Evolutionary conservation across 176 grass and related monocot genomes (phyloP).

Genomic region (Juncus effusus): DNA sequence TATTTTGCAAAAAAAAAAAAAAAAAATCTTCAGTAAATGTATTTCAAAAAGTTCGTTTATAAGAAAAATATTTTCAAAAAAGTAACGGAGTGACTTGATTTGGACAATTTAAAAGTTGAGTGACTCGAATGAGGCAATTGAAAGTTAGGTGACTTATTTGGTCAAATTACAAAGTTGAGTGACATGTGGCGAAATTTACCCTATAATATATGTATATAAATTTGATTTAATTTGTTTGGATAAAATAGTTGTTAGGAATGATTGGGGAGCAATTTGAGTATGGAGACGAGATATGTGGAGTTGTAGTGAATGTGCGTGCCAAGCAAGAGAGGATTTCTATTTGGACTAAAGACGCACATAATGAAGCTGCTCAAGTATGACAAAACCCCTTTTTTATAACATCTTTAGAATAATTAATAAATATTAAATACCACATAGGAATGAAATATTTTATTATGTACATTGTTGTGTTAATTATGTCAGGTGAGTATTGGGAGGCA

Average conservation of each 20-base stretch:
- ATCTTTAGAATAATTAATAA: neutral
- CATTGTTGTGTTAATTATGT: neutral
- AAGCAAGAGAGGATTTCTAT: conserved; percentile 88
- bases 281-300: conserved; percentile 97
- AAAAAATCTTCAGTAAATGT: neutral
- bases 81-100: neutral
- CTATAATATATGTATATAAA: neutral
- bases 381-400: neutral
- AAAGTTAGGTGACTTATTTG: too few species aligned
- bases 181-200: too few species aligned
- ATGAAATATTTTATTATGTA: neutral
- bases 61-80: too few species aligned
- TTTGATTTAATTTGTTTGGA: conserved; percentile 6
- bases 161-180: too few species aligned
- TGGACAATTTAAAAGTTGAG: too few species aligned
- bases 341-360: conserved; percentile 90
- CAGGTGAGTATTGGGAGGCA: conserved; percentile 86
- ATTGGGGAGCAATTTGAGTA: conserved; percentile 96
- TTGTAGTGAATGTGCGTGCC: conserved; percentile 60
- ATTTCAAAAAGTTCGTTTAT: neutral
- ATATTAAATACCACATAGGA: neutral
- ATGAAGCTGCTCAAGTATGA: conserved; percentile 91
- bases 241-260: conserved; percentile 62
- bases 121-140: too few species aligned
- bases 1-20: neutral